Evolutionary conservation across 2,329 filamentous ascomycete genomes (phyloP), one percentile per base, ranked within the genome.

Genomic region (Trichoderma cornu-damae): DNA sequence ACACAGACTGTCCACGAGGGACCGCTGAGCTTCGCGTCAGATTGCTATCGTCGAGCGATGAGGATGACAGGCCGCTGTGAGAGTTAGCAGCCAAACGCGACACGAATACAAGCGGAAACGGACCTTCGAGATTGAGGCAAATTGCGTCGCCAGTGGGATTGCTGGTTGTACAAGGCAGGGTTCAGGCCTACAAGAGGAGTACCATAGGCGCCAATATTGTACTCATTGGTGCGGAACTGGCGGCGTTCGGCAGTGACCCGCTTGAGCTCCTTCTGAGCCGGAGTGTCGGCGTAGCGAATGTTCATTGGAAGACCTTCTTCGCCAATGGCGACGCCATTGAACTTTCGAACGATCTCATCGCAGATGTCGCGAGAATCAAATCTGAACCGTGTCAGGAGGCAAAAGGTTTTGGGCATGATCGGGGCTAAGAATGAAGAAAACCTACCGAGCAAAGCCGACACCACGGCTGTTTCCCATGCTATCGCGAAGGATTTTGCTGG

Each of bases 271-370:
- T 99, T 99, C 74, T 99, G 94, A 61, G 93, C 89, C 56, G 94
- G 90, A 35, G 94, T 99, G 69, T 99, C 94, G 61, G 95, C 93
- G 71, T 96, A 99, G 63, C 94, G 92, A 65, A 99, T 91, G 74
- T 96, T 92, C 74, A 94, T 84, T 62, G 92, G 86, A 63, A 94
- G 83, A 26, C 87, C 85, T 67, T 96, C 90, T 32, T 88, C 85
- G 38, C 89, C 89, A 63, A 89, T 81, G 28, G 82, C 77, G 64
- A 86, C 78, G 62, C 94, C 93, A 73, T 96, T 92, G 75, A 89
- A 99, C 62, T 88, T 85, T 65, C 81, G 79, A 72, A 99, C 90
- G 64, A 99, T 86, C 64, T 91, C 85, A 65, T 97, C 92, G 64
- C 94, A 97, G 64, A 95, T 80, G 0, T 95, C 89, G 47, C 92